A percentile compares a stretch with the other conserved stretches of the same genome.
These are phyloP conservation scores for Neurospora tetrasperma DNA, from an alignment of 495 filamentous ascomycete species.

Conservation along the genomic window DNA sequence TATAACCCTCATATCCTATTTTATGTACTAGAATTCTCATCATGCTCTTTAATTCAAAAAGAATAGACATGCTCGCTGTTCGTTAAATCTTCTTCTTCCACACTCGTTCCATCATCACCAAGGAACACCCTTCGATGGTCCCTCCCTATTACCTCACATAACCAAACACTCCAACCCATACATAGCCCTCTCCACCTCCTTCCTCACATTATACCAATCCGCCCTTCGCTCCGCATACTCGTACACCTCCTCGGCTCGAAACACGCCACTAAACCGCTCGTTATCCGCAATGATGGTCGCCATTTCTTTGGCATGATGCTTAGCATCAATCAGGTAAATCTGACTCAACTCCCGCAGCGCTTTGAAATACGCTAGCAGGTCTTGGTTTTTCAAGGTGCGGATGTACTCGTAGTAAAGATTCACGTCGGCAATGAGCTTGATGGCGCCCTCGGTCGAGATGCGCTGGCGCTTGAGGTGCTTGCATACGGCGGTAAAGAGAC, in stretches of 20 bases:
- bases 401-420: slow-evolving; percentile 86
- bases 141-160: slow-evolving; percentile 49
- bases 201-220: slow-evolving; percentile 85
- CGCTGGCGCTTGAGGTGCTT: slow-evolving; percentile 97
- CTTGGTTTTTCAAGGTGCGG: slow-evolving; percentile 64
- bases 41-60: too few species aligned
- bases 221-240: slow-evolving; percentile 91
- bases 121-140: not conserved
- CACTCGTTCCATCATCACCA: not conserved
- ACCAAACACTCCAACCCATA: slow-evolving; percentile 84
- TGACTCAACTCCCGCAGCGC: slow-evolving; percentile 87
- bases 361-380: slow-evolving; percentile 79
- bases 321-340: slow-evolving; percentile 85
- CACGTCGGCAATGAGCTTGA: slow-evolving; percentile 93
- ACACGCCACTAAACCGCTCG: slow-evolving; percentile 82
- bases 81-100: too few species aligned
- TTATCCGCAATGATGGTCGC: slow-evolving; percentile 89
- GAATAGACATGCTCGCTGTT: too few species aligned
- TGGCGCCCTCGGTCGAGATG: slow-evolving; percentile 77
- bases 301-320: slow-evolving; percentile 88
- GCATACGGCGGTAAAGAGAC: slow-evolving; percentile 80
- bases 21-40: too few species aligned
- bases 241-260: slow-evolving; percentile 91
- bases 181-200: slow-evolving; percentile 90
- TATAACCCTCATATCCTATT: too few species aligned